A percentile compares a stretch with the other conserved stretches of the same genome.
These are phyloP conservation scores for Claviceps digitariae DNA, from an alignment of 2,329 filamentous ascomycete genomes.

Conservation along the genomic window DNA sequence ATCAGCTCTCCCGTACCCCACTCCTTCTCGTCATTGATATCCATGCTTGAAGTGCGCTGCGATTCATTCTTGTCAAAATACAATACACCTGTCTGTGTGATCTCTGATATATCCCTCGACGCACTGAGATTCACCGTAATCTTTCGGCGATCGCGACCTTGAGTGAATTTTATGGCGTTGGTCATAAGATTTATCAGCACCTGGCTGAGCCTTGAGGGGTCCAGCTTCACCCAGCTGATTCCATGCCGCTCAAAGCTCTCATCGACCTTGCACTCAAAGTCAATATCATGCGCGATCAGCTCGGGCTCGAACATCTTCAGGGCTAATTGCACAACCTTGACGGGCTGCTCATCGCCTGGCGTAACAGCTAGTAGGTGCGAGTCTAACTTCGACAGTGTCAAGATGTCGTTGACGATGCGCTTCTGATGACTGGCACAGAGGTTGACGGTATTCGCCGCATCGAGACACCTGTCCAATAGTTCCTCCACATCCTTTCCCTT, in stretches of 20 bases:
- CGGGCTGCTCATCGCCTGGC: slow-evolving; percentile 54
- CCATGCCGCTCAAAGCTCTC: slow-evolving; percentile 50
- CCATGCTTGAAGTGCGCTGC: slow-evolving; percentile 19
- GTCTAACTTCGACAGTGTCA: slow-evolving; percentile 57
- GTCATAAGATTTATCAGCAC: slow-evolving; percentile 65
- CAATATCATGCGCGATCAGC: slow-evolving; percentile 56
- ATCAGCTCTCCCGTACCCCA: slow-evolving; percentile 62
- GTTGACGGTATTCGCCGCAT: slow-evolving; percentile 70
- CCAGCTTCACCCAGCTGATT: slow-evolving; percentile 60
- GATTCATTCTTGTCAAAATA: slow-evolving; percentile 35
- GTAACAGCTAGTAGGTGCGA: slow-evolving; percentile 57
- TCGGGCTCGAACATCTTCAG: slow-evolving; percentile 73
- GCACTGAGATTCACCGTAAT: slow-evolving; percentile 56
- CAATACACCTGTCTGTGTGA: slow-evolving; percentile 25
- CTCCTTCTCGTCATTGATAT: slow-evolving; percentile 40
- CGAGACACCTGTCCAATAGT: slow-evolving; percentile 44
- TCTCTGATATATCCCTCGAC: slow-evolving; percentile 35
- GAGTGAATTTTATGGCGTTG: slow-evolving; percentile 52
- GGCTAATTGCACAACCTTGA: slow-evolving; percentile 53
- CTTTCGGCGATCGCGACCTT: slow-evolving; percentile 40
- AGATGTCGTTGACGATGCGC: slow-evolving; percentile 53
- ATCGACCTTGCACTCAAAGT: slow-evolving; percentile 55
- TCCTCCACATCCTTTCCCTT: slow-evolving; percentile 31
- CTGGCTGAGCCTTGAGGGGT: slow-evolving; percentile 61
- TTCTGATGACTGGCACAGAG: slow-evolving; percentile 71